A percentile compares a stretch with the other conserved stretches of the same genome.
phyloP scores from a whole-genome alignment of 139 green algal species.

The Coelastrella sp. region DNA sequence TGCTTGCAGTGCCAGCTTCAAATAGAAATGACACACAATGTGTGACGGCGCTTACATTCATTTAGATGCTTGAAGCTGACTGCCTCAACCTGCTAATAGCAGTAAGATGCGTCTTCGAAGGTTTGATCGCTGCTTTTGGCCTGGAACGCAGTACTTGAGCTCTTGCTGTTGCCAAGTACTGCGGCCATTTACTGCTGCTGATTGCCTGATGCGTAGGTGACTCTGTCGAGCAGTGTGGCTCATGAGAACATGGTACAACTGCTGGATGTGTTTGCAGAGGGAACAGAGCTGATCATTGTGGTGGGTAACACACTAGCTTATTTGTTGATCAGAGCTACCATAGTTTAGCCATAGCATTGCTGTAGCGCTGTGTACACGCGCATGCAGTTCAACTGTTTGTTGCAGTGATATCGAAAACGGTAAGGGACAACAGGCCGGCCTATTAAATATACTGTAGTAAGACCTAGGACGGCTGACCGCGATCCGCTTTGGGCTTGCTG shows the following conservation, averaged over 20 bases:
- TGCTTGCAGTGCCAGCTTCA: no score
- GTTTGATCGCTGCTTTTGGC: no score
- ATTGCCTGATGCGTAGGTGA: not conserved
- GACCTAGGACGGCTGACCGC: no score
- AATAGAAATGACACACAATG: not conserved
- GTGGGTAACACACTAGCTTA: not conserved
- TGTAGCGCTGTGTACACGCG: no score
- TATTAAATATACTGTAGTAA: no score
- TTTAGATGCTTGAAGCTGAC: not conserved
- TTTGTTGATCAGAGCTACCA: not conserved
- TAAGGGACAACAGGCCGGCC: no score
- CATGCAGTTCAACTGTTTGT: no score
- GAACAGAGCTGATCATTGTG: constrained; percentile 42
- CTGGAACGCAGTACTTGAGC: not conserved
- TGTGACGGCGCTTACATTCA: not conserved
- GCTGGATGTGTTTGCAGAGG: constrained; percentile 46
- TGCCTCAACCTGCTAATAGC: not conserved
- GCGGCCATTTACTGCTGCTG: not conserved
- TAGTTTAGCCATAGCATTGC: not conserved
- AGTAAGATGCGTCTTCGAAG: no score
- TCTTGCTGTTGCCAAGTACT: not conserved
- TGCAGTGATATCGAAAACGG: no score
- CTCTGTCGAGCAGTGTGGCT: constrained; percentile 34
- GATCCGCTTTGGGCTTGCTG: no score
- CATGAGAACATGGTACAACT: constrained; percentile 54